Percentiles rank a stretch among this genome's conserved stretches.
Conservation (phyloP, 306 rosid species). For the Benincasa hispida region DNA sequence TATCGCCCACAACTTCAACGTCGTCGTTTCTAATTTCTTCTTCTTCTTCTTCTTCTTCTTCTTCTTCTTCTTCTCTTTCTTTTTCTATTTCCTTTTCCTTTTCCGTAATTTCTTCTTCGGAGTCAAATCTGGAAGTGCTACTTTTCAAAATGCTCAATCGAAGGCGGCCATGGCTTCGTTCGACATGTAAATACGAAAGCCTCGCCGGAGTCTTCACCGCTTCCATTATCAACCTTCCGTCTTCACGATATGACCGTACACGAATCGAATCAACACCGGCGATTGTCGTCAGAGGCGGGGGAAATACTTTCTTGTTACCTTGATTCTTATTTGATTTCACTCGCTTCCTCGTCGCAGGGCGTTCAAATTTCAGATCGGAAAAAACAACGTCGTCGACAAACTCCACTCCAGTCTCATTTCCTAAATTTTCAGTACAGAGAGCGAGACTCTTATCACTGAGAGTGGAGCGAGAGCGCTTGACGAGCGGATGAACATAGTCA, state of each 20-base stretch:
- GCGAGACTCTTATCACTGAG: constrained; percentile 52
- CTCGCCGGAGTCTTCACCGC: constrained; percentile 43
- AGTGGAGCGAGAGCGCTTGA: constrained; percentile 25
- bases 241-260: constrained; percentile 58
- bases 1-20: neutral
- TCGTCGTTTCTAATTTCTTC: neutral
- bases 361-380: constrained; percentile 15
- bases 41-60: neutral
- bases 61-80: neutral
- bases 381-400: constrained; percentile 25
- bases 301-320: constrained; percentile 26
- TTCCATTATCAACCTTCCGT: constrained; percentile 59
- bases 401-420: constrained; percentile 73
- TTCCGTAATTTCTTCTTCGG: neutral
- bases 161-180: constrained; percentile 84
- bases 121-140: constrained; percentile 4
- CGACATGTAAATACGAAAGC: constrained; percentile 40
- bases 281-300: constrained; percentile 91
- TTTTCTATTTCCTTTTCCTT: neutral
- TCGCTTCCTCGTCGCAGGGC: constrained; percentile 25
- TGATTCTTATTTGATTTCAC: constrained; percentile 4
- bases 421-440: constrained; percentile 76
- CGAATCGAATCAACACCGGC: constrained; percentile 49
- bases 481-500: constrained; percentile 48
- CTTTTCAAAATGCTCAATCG: constrained; percentile 41